These are phyloP conservation scores for Apocynum venetum DNA, from an alignment of 257 asterid genomes.

Conservation along the genomic window DNA sequence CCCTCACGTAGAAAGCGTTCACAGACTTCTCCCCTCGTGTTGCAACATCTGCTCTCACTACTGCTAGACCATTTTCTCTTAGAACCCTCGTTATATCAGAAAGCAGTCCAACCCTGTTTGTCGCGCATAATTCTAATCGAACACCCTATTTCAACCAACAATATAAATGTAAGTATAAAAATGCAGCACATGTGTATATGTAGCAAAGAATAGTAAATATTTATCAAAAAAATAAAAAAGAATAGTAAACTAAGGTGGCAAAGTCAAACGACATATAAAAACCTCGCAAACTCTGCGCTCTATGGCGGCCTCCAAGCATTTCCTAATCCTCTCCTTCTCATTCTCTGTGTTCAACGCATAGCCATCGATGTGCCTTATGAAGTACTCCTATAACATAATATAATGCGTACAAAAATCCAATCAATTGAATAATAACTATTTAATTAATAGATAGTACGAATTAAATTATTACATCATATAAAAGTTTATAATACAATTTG, in stretches of 20 bases:
- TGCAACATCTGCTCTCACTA: slow-evolving; percentile 50
- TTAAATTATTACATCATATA: too few relatives aligned
- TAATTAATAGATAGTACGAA: too few relatives aligned
- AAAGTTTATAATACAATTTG: too few relatives aligned
- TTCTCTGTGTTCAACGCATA: slow-evolving; percentile 45
- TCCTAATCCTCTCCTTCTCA: slow-evolving; percentile 59
- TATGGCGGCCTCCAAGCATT: slow-evolving; percentile 73
- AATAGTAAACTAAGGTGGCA: background rate
- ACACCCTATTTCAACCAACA: slow-evolving; percentile 39
- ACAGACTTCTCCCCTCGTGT: slow-evolving; percentile 54
- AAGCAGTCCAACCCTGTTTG: slow-evolving; percentile 63
- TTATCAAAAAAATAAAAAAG: background rate
- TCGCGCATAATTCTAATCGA: slow-evolving; percentile 53
- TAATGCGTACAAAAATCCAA: too few relatives aligned
- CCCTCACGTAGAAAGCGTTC: slow-evolving; percentile 72
- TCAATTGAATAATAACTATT: too few relatives aligned
- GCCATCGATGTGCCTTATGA: slow-evolving; percentile 58
- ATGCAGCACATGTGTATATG: background rate
- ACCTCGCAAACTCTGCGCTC: slow-evolving; percentile 79
- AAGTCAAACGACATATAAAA: too few relatives aligned
- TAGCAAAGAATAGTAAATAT: background rate
- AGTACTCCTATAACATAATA: slow-evolving; percentile 48
- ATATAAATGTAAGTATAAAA: background rate
- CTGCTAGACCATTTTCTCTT: slow-evolving; percentile 66
- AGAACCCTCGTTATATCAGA: slow-evolving; percentile 75